phyloP scores from a whole-genome alignment of 257 asterid species.

The Solanum medicagineum region DNA sequence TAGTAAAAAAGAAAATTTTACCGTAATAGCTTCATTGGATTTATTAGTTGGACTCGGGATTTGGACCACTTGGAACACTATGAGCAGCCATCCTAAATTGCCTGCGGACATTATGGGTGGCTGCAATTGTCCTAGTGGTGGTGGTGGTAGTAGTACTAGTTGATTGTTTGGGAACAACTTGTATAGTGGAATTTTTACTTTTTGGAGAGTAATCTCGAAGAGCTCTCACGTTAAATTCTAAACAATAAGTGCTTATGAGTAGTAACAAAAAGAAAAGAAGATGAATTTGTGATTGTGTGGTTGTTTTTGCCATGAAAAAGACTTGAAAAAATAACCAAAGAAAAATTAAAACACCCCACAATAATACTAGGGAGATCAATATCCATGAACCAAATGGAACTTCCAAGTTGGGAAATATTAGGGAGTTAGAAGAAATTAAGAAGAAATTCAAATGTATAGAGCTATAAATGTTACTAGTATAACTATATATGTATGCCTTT shows the following conservation, averaged over 20 bases:
- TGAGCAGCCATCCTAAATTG: background rate
- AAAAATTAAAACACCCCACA: background rate
- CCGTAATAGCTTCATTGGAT: background rate
- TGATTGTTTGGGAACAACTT: background rate
- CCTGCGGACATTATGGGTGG: background rate
- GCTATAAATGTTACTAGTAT: background rate
- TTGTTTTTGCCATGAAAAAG: background rate
- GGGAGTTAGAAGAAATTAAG: background rate
- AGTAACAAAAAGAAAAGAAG: background rate
- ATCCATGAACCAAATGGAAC: conserved; percentile 2
- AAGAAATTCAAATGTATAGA: background rate
- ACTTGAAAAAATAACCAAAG: background rate
- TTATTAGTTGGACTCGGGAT: background rate
- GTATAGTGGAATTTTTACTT: background rate
- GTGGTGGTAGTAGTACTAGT: background rate
- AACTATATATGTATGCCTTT: background rate
- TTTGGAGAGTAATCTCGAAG: background rate
- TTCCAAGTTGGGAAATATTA: background rate
- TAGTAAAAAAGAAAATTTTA: background rate
- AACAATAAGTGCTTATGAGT: background rate
- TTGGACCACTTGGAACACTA: conserved; percentile 2
- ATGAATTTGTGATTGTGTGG: background rate
- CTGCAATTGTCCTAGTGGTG: background rate
- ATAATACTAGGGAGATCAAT: background rate
- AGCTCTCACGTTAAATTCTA: background rate